Percentiles rank a stretch among this genome's conserved stretches.
phyloP scores from a whole-genome alignment of 2,329 filamentous ascomycete species.

The Diplodia scrobiculata region DNA sequence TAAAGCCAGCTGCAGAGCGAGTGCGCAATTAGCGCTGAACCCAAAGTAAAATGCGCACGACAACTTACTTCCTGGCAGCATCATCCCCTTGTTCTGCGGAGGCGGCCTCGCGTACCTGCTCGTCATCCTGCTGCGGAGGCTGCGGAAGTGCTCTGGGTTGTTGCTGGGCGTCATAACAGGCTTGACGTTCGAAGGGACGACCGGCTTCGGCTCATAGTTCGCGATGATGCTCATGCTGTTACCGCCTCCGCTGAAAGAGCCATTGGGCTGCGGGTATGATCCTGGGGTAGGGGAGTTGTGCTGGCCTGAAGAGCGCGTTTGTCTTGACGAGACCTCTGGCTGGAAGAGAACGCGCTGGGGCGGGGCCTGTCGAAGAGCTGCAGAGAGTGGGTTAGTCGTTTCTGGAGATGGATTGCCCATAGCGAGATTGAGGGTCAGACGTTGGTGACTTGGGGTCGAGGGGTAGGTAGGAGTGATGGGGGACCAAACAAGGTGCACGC shows the following conservation, averaged over 20 bases:
- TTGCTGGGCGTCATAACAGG: constrained; percentile 75
- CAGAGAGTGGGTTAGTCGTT: not conserved
- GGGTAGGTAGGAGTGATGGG: constrained; percentile 7
- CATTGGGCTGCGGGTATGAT: constrained; percentile 41
- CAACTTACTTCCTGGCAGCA: constrained; percentile 64
- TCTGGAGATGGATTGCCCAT: not conserved
- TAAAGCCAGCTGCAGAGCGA: constrained; percentile 55
- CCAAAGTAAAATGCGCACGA: constrained; percentile 28
- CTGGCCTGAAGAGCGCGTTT: constrained; percentile 58
- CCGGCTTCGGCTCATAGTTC: constrained; percentile 68
- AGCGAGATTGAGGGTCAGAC: not conserved
- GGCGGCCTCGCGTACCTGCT: constrained; percentile 34
- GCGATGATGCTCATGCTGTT: constrained; percentile 48
- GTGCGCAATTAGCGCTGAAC: not conserved
- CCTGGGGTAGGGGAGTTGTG: constrained; percentile 48
- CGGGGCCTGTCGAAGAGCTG: constrained; percentile 75
- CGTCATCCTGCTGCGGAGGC: constrained; percentile 54
- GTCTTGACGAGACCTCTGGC: constrained; percentile 70
- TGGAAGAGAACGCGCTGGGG: constrained; percentile 83
- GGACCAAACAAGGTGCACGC: not conserved
- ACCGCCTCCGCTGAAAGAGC: constrained; percentile 40
- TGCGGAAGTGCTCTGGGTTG: constrained; percentile 68
- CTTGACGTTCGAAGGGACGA: constrained; percentile 67
- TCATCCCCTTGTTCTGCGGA: constrained; percentile 54
- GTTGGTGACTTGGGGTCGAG: not conserved